Base-by-base conservation (phyloP, 331 rosid genomes). In the Telfairia occidentalis region DNA sequence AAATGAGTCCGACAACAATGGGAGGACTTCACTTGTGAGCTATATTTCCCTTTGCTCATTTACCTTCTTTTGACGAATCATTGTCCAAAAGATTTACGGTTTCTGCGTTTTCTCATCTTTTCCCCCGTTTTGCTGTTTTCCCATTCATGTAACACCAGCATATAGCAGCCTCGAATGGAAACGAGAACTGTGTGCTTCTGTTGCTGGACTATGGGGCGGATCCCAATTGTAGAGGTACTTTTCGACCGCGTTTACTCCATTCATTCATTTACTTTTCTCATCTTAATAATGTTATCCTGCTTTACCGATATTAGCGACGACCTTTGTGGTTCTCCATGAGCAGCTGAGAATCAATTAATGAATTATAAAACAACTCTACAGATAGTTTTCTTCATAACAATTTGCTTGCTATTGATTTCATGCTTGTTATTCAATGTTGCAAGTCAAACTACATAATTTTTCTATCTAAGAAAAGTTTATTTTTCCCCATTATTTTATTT, bases 21-120 rank as follows among this genome's bases (percentile, higher is more conserved):
- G 93, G 49, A 86, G 87, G 76, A 88, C 99, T 42, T 92, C 97
- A 73, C 82, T 95, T 86, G 99, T 95, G 53, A 37, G 89, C 78
- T 43, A 28, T 54, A 55, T 57, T 45, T 78, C 40, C 67, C 5
- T 21, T 77, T 73, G 29, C 75, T 5, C 26, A 19, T 76, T 61
- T 73, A 15, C 32, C 4, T 60, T 21, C 45, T 52, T 40, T 78
- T 4, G 1, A 67, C 34, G 2, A 13, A 16, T 6, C 24, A 16
- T 64, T 73, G 26, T 55, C 3, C 7, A 30, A 26, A 42, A 66
- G 73, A 42, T 42, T 11, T 2, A 24, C 3, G 4, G 5, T 45
- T 45, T 70, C 38, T n/a, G 28, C 40, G 29, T 70, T 45, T 35
- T 28, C 40, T 16, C 35, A 9, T 58, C 15, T 32, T 23, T 34